Conservation (phyloP, 495 filamentous ascomycete species). For the Tuber brumale region DNA sequence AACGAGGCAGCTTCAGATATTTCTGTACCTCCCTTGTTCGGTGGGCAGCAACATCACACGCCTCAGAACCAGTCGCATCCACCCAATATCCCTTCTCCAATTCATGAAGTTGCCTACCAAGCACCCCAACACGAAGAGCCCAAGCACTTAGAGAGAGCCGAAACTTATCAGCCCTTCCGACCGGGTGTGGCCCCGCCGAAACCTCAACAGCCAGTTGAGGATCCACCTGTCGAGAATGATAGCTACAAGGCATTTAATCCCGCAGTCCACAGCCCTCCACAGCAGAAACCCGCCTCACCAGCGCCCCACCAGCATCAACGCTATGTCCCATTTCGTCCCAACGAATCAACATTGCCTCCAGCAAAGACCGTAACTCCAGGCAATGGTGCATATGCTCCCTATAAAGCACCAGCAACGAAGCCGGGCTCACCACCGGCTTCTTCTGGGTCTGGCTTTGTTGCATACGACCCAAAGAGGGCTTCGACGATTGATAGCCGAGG, state of each 20-base stretch:
- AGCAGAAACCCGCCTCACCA: conserved; percentile 3
- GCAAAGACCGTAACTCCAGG: conserved; percentile 7
- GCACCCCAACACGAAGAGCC: neutral
- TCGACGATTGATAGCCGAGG: conserved; percentile 14
- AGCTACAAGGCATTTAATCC: conserved; percentile 18
- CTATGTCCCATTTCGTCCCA: conserved; percentile 23
- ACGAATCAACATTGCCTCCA: conserved; percentile 10
- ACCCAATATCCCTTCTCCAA: conserved; percentile 1
- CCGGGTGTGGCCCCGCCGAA: conserved; percentile 1
- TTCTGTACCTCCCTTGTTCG: neutral
- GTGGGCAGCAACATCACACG: neutral
- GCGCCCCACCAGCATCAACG: neutral
- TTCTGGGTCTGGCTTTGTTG: conserved; percentile 19
- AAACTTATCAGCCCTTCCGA: conserved; percentile 27
- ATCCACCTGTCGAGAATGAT: neutral
- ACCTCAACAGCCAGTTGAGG: conserved; percentile 1
- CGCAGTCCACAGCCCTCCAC: conserved; percentile 4
- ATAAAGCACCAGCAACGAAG: conserved; percentile 15
- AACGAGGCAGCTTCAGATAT: neutral
- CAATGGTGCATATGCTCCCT: conserved; percentile 16
- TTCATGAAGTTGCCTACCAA: conserved; percentile 4
- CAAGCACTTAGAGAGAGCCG: conserved; percentile 7
- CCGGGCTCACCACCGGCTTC: conserved; percentile 14
- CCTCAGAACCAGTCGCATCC: neutral
- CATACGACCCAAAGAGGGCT: conserved; percentile 28